Conservation (phyloP, 441 rosid genomes). For the Breynia disticha region DNA sequence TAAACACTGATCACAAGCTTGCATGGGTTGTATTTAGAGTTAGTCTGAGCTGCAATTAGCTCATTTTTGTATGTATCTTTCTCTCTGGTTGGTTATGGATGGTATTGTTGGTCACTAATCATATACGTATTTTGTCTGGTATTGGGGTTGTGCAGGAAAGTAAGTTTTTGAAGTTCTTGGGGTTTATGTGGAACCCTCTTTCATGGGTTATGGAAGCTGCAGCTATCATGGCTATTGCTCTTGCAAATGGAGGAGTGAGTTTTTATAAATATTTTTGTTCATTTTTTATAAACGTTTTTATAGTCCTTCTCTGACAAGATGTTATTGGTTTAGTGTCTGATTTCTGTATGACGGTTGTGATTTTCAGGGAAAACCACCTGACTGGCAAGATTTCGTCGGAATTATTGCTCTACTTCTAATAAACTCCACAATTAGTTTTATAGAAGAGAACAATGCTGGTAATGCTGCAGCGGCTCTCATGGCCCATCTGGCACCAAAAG, state of each 20-base stretch:
- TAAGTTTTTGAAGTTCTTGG: conserved; percentile 53
- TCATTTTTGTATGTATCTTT: not conserved
- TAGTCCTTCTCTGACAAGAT: not conserved
- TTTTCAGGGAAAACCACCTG: conserved; percentile 50
- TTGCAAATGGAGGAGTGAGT: conserved; percentile 50
- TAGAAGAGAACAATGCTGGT: conserved; percentile 68
- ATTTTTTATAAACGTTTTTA: not conserved
- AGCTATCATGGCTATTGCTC: conserved; percentile 54
- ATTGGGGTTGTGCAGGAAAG: conserved; percentile 32
- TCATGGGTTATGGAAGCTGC: conserved; percentile 86
- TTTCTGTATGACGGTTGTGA: not conserved
- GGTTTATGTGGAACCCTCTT: conserved; percentile 76
- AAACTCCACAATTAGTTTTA: conserved; percentile 67
- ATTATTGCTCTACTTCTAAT: conserved; percentile 42
- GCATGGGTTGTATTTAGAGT: too few species aligned
- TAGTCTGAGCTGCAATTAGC: too few species aligned
- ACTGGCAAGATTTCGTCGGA: conserved; percentile 71
- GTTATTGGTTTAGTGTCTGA: not conserved
- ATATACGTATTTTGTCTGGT: not conserved
- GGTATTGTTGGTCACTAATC: not conserved
- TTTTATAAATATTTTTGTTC: too few species aligned
- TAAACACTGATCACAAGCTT: not conserved
- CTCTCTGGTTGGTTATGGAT: not conserved
- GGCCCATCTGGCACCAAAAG: conserved; percentile 60
- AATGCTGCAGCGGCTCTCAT: conserved; percentile 69